phyloP scores from a whole-genome alignment of 2,329 filamentous ascomycete species.

The Rutstroemia sp. region DNA sequence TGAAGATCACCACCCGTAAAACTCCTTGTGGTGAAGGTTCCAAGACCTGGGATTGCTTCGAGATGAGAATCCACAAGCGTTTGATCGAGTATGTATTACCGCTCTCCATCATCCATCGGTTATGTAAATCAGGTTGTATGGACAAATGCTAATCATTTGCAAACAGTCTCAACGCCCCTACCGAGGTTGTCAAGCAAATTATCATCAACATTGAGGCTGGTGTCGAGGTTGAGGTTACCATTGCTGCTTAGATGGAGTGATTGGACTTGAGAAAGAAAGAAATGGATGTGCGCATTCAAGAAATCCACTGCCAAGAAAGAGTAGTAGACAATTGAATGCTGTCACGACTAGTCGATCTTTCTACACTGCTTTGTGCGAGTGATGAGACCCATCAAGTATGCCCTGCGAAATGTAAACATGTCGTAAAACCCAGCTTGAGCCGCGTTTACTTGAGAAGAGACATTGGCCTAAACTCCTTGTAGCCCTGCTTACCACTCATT shows the following conservation, averaged over 20 bases:
- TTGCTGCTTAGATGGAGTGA: slow-evolving; percentile 59
- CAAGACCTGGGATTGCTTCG: slow-evolving; percentile 98
- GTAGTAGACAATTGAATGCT: slow-evolving; percentile 8
- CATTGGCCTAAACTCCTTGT: too few relatives aligned
- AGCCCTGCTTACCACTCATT: too few relatives aligned
- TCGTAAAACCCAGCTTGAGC: too few relatives aligned
- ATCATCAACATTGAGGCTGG: slow-evolving; percentile 94
- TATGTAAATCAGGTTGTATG: too few relatives aligned
- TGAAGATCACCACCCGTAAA: slow-evolving; percentile 78
- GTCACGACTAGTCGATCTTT: neutral
- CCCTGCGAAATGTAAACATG: neutral
- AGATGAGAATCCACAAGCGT: slow-evolving; percentile 99
- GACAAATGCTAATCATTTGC: too few relatives aligned
- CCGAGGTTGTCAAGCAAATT: slow-evolving; percentile 95
- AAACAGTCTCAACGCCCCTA: slow-evolving; percentile 80
- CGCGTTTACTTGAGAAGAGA: too few relatives aligned
- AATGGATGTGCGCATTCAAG: slow-evolving; percentile 3
- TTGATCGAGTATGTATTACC: slow-evolving; percentile 69
- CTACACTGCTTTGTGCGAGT: too few relatives aligned
- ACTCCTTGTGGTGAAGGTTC: slow-evolving; percentile 99
- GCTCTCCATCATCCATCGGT: neutral
- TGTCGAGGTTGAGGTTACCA: slow-evolving; percentile 90
- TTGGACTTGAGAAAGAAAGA: slow-evolving; percentile 4
- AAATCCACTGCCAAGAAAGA: neutral
- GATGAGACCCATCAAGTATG: neutral